Evolutionary conservation across 1,284 basidiomycete genomes (phyloP).

Genomic region (Porodaedalea pini): DNA sequence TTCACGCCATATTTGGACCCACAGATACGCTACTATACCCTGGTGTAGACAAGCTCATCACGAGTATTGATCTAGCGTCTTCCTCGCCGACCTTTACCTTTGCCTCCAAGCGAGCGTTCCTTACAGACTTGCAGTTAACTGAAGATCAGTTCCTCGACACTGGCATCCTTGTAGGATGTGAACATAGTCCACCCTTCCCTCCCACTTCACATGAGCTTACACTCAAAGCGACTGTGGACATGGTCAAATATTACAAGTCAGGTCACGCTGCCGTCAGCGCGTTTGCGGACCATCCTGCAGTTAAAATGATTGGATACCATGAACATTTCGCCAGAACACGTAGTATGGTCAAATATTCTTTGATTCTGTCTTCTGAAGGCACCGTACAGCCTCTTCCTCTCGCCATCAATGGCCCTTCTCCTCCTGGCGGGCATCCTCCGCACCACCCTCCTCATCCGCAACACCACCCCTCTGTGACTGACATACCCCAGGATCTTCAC

Average conservation of each 20-base stretch:
- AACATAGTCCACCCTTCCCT: slow-evolving; percentile 84
- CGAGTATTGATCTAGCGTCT: slow-evolving; percentile 73
- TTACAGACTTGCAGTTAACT: slow-evolving; percentile 72
- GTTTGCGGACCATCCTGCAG: slow-evolving; percentile 73
- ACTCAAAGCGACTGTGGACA: slow-evolving; percentile 81
- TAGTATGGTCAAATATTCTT: slow-evolving; percentile 89
- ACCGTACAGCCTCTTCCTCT: slow-evolving; percentile 85
- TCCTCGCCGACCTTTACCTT: slow-evolving; percentile 75
- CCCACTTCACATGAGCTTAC: slow-evolving; percentile 76
- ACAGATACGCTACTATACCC: slow-evolving; percentile 90
- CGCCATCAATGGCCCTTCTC: slow-evolving; percentile 55
- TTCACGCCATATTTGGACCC: slow-evolving; percentile 91
- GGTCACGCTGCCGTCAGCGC: slow-evolving; percentile 79
- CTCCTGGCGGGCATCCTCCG: slow-evolving; percentile 49
- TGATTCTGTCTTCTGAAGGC: slow-evolving; percentile 91
- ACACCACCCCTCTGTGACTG: slow-evolving; percentile 73
- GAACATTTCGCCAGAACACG: slow-evolving; percentile 91
- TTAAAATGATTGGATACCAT: slow-evolving; percentile 72
- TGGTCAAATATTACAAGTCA: slow-evolving; percentile 86
- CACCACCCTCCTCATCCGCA: slow-evolving; percentile 57
- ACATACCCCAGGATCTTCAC: slow-evolving; percentile 89
- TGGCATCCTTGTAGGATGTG: slow-evolving; percentile 88
- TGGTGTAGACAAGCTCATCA: slow-evolving; percentile 89
- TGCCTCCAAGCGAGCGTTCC: slow-evolving; percentile 76
- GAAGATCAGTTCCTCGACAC: slow-evolving; percentile 96